Percentiles rank a stretch among this genome's conserved stretches.
Evolutionary conservation across 805 yeast species (phyloP).

Genomic region (Wickerhamomyces rabaulensis): DNA sequence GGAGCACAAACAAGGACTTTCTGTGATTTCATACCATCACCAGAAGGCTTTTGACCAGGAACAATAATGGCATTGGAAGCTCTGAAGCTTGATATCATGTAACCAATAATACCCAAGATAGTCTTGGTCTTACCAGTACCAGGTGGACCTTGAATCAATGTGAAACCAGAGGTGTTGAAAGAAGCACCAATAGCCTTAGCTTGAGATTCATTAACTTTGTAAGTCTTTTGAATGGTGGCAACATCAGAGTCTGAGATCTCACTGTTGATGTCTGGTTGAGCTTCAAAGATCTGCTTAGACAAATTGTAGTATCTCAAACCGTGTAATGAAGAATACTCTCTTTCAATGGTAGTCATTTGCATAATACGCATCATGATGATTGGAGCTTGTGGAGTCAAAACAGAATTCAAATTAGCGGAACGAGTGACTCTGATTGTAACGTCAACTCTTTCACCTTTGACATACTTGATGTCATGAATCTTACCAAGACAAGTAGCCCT

Average conservation of each 20-base stretch:
- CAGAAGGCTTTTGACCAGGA: constrained; percentile 20
- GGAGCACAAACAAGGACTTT: constrained; percentile 93
- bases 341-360: constrained; percentile 87
- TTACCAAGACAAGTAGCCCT: constrained; percentile 71
- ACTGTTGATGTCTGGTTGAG: constrained; percentile 48
- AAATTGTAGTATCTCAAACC: constrained; percentile 83
- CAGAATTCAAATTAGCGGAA: constrained; percentile 38
- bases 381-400: constrained; percentile 57
- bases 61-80: constrained; percentile 27
- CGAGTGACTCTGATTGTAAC: constrained; percentile 63
- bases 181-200: constrained; percentile 84
- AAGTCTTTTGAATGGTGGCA: constrained; percentile 38
- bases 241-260: constrained; percentile 31
- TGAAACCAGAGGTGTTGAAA: constrained; percentile 64
- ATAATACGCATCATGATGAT: constrained; percentile 68
- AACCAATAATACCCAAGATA: constrained; percentile 84
- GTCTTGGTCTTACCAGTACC: constrained; percentile 99
- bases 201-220: constrained; percentile 79
- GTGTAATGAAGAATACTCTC: constrained; percentile 81
- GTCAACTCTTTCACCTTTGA: constrained; percentile 64
- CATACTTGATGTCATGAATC: constrained; percentile 63
- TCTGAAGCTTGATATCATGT: constrained; percentile 45
- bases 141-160: constrained; percentile 97
- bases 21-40: constrained; percentile 26
- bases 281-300: constrained; percentile 58